These are phyloP conservation scores for Mycena citricolor DNA, from an alignment of 1,284 basidiomycete genomes.

Conservation along the genomic window DNA sequence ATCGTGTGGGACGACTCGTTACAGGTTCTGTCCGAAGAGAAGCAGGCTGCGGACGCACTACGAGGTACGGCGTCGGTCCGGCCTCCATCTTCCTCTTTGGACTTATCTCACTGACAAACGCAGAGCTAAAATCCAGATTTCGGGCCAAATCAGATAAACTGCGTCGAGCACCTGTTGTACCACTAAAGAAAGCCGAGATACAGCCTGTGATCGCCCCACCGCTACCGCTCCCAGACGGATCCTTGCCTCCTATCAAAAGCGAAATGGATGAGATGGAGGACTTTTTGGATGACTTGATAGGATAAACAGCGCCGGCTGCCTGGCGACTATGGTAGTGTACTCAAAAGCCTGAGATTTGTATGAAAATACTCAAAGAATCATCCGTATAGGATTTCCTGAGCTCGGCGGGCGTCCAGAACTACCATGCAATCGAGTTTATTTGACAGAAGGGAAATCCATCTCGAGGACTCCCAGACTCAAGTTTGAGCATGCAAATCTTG, in stretches of 20 bases:
- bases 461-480: too few relatives aligned
- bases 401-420: too few relatives aligned
- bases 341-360: too few relatives aligned
- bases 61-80: slow-evolving; percentile 48
- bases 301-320: slow-evolving; percentile 29
- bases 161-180: slow-evolving; percentile 22
- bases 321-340: neutral
- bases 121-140: slow-evolving; percentile 70
- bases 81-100: too few relatives aligned
- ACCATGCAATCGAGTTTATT: too few relatives aligned
- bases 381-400: too few relatives aligned
- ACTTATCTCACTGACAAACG: neutral
- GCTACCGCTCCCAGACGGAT: slow-evolving; percentile 41
- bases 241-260: slow-evolving; percentile 36
- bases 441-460: too few relatives aligned
- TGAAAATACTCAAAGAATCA: too few relatives aligned
- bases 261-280: slow-evolving; percentile 67
- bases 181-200: slow-evolving; percentile 25
- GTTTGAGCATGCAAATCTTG: too few relatives aligned
- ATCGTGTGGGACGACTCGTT: slow-evolving; percentile 68
- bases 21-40: slow-evolving; percentile 65
- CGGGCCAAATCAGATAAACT: slow-evolving; percentile 57
- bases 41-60: slow-evolving; percentile 68
- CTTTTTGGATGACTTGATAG: slow-evolving; percentile 68
- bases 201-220: slow-evolving; percentile 53